Conservation (phyloP, 805 yeast species). For the Wickerhamiella azymoides region DNA sequence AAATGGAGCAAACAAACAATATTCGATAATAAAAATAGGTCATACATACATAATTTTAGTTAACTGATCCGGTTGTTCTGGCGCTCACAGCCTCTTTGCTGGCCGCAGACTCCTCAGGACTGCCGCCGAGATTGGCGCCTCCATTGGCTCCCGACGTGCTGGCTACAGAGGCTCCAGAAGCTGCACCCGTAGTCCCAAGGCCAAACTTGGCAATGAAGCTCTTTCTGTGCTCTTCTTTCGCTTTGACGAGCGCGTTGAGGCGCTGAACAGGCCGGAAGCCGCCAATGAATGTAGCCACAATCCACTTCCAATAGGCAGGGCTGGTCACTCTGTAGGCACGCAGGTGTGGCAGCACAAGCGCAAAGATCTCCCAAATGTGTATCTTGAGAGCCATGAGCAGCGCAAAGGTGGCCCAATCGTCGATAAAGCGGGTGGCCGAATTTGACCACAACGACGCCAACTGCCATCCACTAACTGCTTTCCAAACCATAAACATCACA, state of each 20-base stretch:
- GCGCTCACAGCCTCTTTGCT: no score
- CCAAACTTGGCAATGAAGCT: background rate
- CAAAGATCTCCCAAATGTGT: background rate
- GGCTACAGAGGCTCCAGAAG: background rate
- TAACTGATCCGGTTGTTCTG: no score
- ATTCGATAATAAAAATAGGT: no score
- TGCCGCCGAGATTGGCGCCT: no score
- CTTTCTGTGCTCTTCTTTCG: background rate
- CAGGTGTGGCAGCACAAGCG: background rate
- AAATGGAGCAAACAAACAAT: no score
- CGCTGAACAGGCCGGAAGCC: constrained; percentile 1
- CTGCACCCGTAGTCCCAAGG: background rate
- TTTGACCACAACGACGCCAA: background rate
- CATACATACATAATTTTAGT: no score
- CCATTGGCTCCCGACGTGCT: background rate
- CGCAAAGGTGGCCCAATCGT: background rate
- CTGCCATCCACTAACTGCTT: background rate
- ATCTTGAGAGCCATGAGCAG: background rate
- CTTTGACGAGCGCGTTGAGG: background rate
- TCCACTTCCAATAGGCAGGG: constrained; percentile 6
- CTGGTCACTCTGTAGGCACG: constrained; percentile 1
- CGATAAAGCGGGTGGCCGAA: background rate
- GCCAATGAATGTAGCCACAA: background rate
- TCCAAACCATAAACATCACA: background rate
- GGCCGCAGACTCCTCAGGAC: no score